phyloP scores from a whole-genome alignment of 805 yeast genomes.

The Kodamaea fukazawae region DNA sequence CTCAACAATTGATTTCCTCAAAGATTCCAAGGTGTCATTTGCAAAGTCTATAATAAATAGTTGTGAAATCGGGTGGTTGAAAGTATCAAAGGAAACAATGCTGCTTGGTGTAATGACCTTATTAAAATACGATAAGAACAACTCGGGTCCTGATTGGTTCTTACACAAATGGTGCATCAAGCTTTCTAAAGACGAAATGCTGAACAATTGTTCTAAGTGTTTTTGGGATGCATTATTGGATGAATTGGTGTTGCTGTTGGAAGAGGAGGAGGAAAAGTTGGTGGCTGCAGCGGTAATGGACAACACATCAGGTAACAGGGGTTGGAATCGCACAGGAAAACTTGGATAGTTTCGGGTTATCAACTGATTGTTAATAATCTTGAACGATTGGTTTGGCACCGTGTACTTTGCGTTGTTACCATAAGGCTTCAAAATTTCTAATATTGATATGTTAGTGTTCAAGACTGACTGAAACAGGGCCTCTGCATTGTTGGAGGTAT shows the following conservation, averaged over 20 bases:
- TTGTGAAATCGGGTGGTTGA: constrained; percentile 82
- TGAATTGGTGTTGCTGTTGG: constrained; percentile 2
- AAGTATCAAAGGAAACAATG: constrained; percentile 76
- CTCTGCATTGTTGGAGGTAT: constrained; percentile 47
- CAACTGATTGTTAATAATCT: constrained; percentile 51
- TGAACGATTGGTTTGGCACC: constrained; percentile 40
- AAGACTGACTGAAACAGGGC: constrained; percentile 40
- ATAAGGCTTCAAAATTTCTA: constrained; percentile 51
- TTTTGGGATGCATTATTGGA: constrained; percentile 2
- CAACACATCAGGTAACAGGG: constrained; percentile 37
- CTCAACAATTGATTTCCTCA: constrained; percentile 54
- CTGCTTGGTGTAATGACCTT: constrained; percentile 57
- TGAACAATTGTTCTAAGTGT: constrained; percentile 27
- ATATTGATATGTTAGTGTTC: constrained; percentile 35
- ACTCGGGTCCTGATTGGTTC: constrained; percentile 19
- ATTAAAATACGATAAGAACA: constrained; percentile 58
- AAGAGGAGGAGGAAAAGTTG: not conserved
- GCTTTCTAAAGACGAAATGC: constrained; percentile 36
- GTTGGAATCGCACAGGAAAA: constrained; percentile 57
- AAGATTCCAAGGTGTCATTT: constrained; percentile 49
- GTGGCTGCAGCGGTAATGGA: constrained; percentile 25
- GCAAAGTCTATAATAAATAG: constrained; percentile 60
- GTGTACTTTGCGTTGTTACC: constrained; percentile 51
- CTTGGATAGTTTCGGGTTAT: constrained; percentile 49
- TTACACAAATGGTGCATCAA: constrained; percentile 20